Evolutionary conservation across 495 filamentous ascomycete species (phyloP), one percentile per base, ranked within the genome.

Genomic region (Penicillium ochrochloron): DNA sequence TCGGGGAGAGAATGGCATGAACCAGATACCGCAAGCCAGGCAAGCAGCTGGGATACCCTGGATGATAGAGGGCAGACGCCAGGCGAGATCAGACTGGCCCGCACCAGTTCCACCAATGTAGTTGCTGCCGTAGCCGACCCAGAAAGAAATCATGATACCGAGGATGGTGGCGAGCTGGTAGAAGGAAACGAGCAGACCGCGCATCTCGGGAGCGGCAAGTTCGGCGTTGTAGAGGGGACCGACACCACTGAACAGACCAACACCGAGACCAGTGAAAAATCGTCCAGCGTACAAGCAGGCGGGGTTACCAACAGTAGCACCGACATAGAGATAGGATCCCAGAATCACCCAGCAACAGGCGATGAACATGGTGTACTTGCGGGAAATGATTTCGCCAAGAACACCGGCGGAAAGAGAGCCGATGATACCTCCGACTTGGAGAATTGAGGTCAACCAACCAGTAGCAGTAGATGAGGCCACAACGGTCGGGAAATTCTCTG

Each of bases 141-240:
- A 92, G 76, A 87, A 93, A 68, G 90, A 88, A 54, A 88, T 84
- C 67, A 87, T 72, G 53, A 86, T 88, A 33, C 83, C 89, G 86
- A 92, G 91, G 37, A 90, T 92, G 48, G 93, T 93, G 11, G 91
- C 89, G 87, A 90, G 92, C 73, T 94, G 91, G 73, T 93, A 91
- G 29, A 90, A 80, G 27, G 86, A 88, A 12, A 93, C 89, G 19
- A 94, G 82, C 21, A 90, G 82, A 25, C 91, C 91, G 44, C 91
- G 87, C 67, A 91, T 90, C 68, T 90, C 87, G 66, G 90, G 89
- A 10, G 88, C 88, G 0, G 90, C 86, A 54, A 94, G 86, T 73
- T 94, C 91, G 54, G 90, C 83, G 67, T 90, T 89, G 71, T 93
- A 93, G 15, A 92, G 82, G 1, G 90, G 91, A 12, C 79, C 73